Conservation (phyloP, 331 rosid genomes). For the Malus hybrid region DNA sequence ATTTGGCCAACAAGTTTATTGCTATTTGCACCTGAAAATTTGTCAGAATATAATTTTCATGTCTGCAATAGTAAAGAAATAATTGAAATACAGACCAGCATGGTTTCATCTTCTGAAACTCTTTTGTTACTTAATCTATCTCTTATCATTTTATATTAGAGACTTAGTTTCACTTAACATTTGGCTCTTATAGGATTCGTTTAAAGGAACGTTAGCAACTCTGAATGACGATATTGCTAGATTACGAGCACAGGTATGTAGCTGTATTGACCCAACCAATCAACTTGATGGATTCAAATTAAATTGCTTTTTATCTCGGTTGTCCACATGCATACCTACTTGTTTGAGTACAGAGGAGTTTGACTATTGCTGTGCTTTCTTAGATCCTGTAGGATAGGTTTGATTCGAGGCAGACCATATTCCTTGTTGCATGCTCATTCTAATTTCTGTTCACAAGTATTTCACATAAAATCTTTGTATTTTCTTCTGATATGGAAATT, state of each 20-base stretch:
- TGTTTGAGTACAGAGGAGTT: neutral
- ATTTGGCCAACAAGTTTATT: slow-evolving; percentile 1
- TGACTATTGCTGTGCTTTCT: slow-evolving; percentile 1
- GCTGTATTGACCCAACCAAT: slow-evolving; percentile 12
- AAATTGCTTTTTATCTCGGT: neutral
- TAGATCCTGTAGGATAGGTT: neutral
- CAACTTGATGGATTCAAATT: slow-evolving; percentile 1
- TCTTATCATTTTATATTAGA: neutral
- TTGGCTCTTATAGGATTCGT: slow-evolving; percentile 43
- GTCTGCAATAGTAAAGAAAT: neutral
- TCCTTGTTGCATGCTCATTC: slow-evolving; percentile 15
- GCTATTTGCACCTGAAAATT: neutral
- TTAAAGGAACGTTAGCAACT: slow-evolving; percentile 34
- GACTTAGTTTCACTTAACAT: neutral
- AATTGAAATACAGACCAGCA: neutral
- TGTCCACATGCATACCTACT: neutral
- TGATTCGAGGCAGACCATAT: neutral
- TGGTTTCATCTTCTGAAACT: neutral
- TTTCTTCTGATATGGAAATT: slow-evolving; percentile 77
- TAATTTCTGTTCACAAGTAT: slow-evolving; percentile 23
- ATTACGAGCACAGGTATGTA: slow-evolving; percentile 61
- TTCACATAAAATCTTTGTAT: slow-evolving; percentile 20
- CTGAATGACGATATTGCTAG: slow-evolving; percentile 34
- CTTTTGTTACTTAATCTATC: neutral
- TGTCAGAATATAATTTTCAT: neutral